Percentiles rank a stretch among this genome's conserved stretches.
These are phyloP conservation scores for Lichenothelia convexa DNA, from an alignment of 495 filamentous ascomycete species.

Conservation along the genomic window DNA sequence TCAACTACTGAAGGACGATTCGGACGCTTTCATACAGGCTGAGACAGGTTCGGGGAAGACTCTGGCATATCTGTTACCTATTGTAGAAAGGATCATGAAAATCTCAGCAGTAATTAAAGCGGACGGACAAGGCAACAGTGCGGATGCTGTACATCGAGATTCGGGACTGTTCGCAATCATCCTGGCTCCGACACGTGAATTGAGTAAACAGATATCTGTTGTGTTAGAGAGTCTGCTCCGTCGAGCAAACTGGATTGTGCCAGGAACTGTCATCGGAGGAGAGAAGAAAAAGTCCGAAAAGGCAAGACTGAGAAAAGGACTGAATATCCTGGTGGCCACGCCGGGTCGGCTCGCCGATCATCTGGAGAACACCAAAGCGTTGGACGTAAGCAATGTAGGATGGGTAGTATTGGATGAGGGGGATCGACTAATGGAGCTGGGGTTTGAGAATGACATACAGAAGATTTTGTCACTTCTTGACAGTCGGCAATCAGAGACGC, in stretches of 20 bases:
- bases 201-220: constrained; percentile 78
- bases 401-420: constrained; percentile 95
- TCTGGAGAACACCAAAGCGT: constrained; percentile 69
- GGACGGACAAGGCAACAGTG: constrained; percentile 22
- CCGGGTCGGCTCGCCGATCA: constrained; percentile 83
- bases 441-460: constrained; percentile 77
- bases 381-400: constrained; percentile 73
- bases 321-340: constrained; percentile 90
- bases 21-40: constrained; percentile 89
- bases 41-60: constrained; percentile 97
- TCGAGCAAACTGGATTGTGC: constrained; percentile 77
- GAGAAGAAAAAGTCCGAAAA: constrained; percentile 98
- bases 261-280: constrained; percentile 80
- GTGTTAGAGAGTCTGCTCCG: constrained; percentile 69
- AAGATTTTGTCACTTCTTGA: constrained; percentile 65
- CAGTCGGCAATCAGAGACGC: constrained; percentile 24
- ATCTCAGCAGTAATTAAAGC: constrained; percentile 33
- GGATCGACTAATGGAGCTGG: constrained; percentile 90
- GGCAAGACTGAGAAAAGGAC: constrained; percentile 71
- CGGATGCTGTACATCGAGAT: constrained; percentile 40
- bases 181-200: constrained; percentile 75
- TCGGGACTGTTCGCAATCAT: constrained; percentile 87
- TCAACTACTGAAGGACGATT: constrained; percentile 59
- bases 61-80: constrained; percentile 76
- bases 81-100: constrained; percentile 70